Conservation (phyloP, 352 stramenopile species). For the Phytopythium sindhum region DNA sequence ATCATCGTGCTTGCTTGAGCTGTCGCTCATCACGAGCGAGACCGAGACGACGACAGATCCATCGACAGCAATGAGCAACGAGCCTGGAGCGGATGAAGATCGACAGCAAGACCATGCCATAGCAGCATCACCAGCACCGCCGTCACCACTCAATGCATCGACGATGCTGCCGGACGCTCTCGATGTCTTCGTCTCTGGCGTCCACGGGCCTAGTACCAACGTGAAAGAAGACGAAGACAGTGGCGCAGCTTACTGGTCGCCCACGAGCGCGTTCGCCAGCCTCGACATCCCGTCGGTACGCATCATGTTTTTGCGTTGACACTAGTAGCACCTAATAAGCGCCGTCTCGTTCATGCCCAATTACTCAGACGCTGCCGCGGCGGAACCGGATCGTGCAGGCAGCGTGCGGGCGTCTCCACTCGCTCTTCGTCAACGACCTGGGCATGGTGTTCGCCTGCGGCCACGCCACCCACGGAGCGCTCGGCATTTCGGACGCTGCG, state of each 20-base stretch:
- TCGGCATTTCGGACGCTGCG: slow-evolving; percentile 26
- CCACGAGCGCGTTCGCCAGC: slow-evolving; percentile 13
- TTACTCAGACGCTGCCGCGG: slow-evolving; percentile 18
- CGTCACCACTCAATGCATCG: background rate
- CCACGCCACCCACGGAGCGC: slow-evolving; percentile 41
- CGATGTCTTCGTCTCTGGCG: slow-evolving; percentile 16
- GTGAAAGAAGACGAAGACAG: slow-evolving; percentile 4
- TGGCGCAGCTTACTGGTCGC: background rate
- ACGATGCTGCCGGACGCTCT: slow-evolving; percentile 4
- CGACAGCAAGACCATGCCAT: background rate
- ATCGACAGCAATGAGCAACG: background rate
- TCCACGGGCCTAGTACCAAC: background rate
- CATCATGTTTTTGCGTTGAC: background rate
- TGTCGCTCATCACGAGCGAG: background rate
- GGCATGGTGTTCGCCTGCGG: slow-evolving; percentile 64
- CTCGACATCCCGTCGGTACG: slow-evolving; percentile 38
- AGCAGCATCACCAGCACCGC: background rate
- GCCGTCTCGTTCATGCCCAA: background rate
- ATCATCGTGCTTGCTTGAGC: background rate
- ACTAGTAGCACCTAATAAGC: background rate
- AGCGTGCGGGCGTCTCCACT: slow-evolving; percentile 55
- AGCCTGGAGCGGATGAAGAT: background rate
- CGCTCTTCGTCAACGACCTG: slow-evolving; percentile 60
- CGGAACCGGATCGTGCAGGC: slow-evolving; percentile 59
- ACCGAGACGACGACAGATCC: background rate